Evolutionary conservation across 192 early-diverging fungal species (phyloP).

Genomic region (Coemansia furcata): DNA sequence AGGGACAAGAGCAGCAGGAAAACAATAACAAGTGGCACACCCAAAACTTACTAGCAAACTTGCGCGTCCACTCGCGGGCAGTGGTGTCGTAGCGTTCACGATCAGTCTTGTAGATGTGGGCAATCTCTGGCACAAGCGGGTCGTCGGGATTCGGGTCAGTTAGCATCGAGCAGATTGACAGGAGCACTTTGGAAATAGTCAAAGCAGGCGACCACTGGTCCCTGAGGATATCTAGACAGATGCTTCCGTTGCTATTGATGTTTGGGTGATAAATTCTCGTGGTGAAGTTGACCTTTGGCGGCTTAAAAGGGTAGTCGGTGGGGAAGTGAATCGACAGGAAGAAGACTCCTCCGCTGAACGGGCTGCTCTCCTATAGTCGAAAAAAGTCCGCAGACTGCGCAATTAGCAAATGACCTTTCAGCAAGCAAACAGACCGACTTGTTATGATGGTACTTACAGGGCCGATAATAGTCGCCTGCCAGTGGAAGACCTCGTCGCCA

Average conservation of each 20-base stretch:
- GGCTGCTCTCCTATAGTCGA: conserved; percentile 73
- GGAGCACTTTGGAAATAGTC: conserved; percentile 96
- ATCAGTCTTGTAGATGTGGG: conserved; percentile 97
- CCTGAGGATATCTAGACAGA: conserved; percentile 97
- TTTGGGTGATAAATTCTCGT: conserved; percentile 99
- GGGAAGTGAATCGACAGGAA: conserved; percentile 98
- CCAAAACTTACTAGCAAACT: conserved; percentile 65
- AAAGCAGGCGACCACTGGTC: conserved; percentile 99
- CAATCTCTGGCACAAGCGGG: conserved; percentile 97
- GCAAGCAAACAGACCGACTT: conserved; percentile 11
- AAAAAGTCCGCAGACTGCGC: background rate
- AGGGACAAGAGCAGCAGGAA: background rate
- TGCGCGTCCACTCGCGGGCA: conserved; percentile 93
- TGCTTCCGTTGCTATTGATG: conserved; percentile 97
- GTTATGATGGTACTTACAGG: conserved; percentile 57
- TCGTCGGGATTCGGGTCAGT: conserved; percentile 99
- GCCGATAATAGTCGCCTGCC: conserved; percentile 99
- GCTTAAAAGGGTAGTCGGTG: conserved; percentile 97
- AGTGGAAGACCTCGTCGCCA: conserved; percentile 90
- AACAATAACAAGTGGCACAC: background rate
- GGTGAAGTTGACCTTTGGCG: conserved; percentile 96
- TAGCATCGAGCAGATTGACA: conserved; percentile 98
- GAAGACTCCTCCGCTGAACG: conserved; percentile 93
- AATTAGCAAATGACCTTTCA: background rate
- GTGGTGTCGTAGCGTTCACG: conserved; percentile 81